These are phyloP conservation scores for Knoxdaviesia capensis DNA, from an alignment of 2,329 filamentous ascomycete genomes.

Conservation along the genomic window DNA sequence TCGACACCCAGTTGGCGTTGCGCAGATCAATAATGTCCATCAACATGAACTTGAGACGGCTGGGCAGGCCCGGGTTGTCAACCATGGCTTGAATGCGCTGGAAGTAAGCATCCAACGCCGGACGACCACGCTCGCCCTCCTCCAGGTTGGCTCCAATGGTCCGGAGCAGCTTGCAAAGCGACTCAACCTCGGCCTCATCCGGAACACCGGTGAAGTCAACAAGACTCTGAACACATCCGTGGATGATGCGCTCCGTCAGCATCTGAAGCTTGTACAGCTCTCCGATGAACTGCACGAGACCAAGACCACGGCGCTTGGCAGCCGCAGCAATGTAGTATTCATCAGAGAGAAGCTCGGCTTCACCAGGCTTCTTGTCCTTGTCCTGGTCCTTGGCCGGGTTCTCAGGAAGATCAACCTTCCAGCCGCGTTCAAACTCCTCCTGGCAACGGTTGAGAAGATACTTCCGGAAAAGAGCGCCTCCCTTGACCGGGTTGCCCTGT, in stretches of 20 bases:
- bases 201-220: conserved; percentile 87
- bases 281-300: conserved; percentile 97
- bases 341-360: conserved; percentile 73
- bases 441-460: conserved; percentile 97
- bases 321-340: conserved; percentile 91
- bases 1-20: conserved; percentile 57
- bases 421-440: conserved; percentile 95
- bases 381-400: conserved; percentile 28
- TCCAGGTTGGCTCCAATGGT: conserved; percentile 85
- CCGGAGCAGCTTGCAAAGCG: conserved; percentile 74
- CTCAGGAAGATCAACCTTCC: conserved; percentile 69
- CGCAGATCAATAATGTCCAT: conserved; percentile 85
- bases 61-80: conserved; percentile 60
- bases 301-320: conserved; percentile 88
- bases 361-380: conserved; percentile 23
- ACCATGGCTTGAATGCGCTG: conserved; percentile 67
- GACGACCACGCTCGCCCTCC: conserved; percentile 37
- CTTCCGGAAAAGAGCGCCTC: conserved; percentile 91
- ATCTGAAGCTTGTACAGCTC: conserved; percentile 97
- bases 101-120: conserved; percentile 74
- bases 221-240: conserved; percentile 93
- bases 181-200: conserved; percentile 92
- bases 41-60: conserved; percentile 88
- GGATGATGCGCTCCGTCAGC: conserved; percentile 98
- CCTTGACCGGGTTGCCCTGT: conserved; percentile 68